These are phyloP conservation scores for Aspergillaceae sp. DNA, from an alignment of 2,329 filamentous ascomycete genomes.

Conservation along the genomic window DNA sequence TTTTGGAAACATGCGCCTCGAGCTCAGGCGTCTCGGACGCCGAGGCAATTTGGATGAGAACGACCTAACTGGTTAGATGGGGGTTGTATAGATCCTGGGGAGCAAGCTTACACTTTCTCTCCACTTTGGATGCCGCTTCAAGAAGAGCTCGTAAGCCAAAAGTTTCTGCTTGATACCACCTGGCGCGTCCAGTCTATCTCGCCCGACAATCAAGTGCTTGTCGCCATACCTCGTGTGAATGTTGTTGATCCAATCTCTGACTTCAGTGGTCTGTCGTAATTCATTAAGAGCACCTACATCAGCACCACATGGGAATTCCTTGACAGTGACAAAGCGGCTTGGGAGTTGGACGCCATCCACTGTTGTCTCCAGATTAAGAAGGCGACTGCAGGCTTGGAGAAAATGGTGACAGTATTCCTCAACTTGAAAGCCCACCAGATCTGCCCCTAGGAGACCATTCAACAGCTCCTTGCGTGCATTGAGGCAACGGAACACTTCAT, in stretches of 20 bases:
- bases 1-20: conserved; percentile 78
- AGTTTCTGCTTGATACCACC: conserved; percentile 89
- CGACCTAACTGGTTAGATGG: conserved; percentile 45
- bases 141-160: conserved; percentile 78
- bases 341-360: conserved; percentile 78
- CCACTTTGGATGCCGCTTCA: conserved; percentile 86
- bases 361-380: conserved; percentile 76
- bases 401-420: conserved; percentile 91
- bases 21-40: conserved; percentile 77
- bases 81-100: not conserved
- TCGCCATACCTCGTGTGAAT: conserved; percentile 74
- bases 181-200: conserved; percentile 87
- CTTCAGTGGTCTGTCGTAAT: conserved; percentile 61
- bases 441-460: conserved; percentile 86
- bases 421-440: conserved; percentile 88
- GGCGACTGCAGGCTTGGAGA: conserved; percentile 82
- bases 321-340: conserved; percentile 79
- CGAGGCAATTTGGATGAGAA: conserved; percentile 85
- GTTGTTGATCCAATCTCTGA: conserved; percentile 66
- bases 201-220: conserved; percentile 82
- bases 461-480: conserved; percentile 79
- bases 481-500: conserved; percentile 88
- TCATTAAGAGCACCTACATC: conserved; percentile 63
- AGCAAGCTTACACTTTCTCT: conserved; percentile 51
- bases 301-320: conserved; percentile 75